Evolutionary conservation across 495 filamentous ascomycete genomes (phyloP).

Genomic region (Penicillium longicatenatum): DNA sequence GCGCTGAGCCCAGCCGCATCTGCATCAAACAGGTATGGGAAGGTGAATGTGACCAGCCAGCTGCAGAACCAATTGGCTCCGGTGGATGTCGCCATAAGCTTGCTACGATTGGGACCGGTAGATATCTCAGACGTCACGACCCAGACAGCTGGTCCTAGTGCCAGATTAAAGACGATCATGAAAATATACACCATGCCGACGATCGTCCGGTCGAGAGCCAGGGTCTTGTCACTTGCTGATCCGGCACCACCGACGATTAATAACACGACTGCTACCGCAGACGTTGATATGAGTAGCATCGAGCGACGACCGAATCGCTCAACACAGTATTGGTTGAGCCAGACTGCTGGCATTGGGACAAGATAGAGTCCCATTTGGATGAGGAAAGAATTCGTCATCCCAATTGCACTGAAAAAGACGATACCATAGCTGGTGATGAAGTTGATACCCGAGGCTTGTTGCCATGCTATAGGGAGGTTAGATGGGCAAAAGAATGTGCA

Average conservation of each 20-base stretch:
- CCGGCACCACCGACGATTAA: background rate
- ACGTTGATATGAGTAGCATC: background rate
- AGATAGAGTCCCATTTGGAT: conserved; percentile 4
- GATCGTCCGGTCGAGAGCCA: background rate
- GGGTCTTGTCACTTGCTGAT: background rate
- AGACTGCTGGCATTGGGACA: conserved; percentile 1
- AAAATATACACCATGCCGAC: conserved; percentile 3
- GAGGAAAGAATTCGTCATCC: background rate
- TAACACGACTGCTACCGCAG: background rate
- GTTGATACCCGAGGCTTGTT: conserved; percentile 6
- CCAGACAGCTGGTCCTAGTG: conserved; percentile 1
- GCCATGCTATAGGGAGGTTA: background rate
- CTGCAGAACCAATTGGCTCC: background rate
- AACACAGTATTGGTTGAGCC: conserved; percentile 1
- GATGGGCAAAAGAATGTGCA: background rate
- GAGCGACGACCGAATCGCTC: conserved; percentile 3
- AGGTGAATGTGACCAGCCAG: conserved; percentile 4
- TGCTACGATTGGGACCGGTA: conserved; percentile 4
- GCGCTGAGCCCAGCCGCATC: background rate
- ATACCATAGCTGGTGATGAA: conserved; percentile 5
- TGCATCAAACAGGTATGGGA: background rate
- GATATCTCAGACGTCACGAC: conserved; percentile 3
- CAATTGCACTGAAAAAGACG: background rate
- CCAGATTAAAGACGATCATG: conserved; percentile 3
- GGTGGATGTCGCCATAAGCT: background rate